Percentiles rank a stretch among this genome's conserved stretches.
Conservation (phyloP, 2,329 filamentous ascomycete genomes). For the Aspergillus brunneoviolaceus region DNA sequence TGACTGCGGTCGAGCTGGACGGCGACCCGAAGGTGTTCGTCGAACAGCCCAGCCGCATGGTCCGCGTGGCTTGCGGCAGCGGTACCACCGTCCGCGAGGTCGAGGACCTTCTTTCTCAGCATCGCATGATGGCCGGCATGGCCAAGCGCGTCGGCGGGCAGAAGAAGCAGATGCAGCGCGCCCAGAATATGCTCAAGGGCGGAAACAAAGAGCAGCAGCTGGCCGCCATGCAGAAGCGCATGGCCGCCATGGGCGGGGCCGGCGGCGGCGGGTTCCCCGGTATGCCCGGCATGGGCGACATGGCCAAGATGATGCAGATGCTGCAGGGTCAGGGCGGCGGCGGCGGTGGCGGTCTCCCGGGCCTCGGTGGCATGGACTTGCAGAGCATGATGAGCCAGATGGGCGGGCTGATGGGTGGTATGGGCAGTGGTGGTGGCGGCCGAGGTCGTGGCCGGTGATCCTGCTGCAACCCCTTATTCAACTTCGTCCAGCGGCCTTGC, state of each 20-base stretch:
- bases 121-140: constrained; percentile 98
- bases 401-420: constrained; percentile 58
- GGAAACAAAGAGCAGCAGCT: constrained; percentile 91
- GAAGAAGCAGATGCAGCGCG: constrained; percentile 96
- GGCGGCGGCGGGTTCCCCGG: constrained; percentile 61
- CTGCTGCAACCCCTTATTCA: neutral
- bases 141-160: constrained; percentile 98
- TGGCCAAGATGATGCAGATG: constrained; percentile 97
- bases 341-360: constrained; percentile 66
- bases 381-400: constrained; percentile 77
- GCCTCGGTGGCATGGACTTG: constrained; percentile 57
- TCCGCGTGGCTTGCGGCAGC: constrained; percentile 81
- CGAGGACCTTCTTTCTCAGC: constrained; percentile 94
- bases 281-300: constrained; percentile 74
- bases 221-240: constrained; percentile 93
- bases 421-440: constrained; percentile 38
- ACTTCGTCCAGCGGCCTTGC: neutral
- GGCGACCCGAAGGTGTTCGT: constrained; percentile 92
- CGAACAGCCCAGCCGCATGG: constrained; percentile 90
- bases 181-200: constrained; percentile 85
- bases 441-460: constrained; percentile 33
- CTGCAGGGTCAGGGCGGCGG: constrained; percentile 74
- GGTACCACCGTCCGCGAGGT: constrained; percentile 91
- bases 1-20: constrained; percentile 95
- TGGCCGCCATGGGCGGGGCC: constrained; percentile 86